Evolutionary conservation across 495 filamentous ascomycete species (phyloP), one percentile per base, ranked within the genome.

Genomic region (Bacidia rubella): DNA sequence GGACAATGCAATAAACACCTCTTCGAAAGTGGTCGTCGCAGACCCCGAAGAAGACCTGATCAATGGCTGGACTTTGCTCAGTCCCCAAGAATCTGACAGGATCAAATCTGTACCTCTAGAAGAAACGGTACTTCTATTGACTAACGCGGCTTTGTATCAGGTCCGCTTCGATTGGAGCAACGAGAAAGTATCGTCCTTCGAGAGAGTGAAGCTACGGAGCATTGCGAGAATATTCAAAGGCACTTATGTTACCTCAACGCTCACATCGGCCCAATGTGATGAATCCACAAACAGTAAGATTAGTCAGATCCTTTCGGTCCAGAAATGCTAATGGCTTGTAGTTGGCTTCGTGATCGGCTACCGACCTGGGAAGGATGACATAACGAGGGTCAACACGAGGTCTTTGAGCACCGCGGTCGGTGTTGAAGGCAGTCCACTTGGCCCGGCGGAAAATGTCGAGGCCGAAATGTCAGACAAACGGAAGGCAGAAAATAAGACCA

Each of bases 141-240:
- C 90, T 3, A 82, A 94, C 50, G 70, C 72, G 4, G 89, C 87
- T 1, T 64, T 96, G 4, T 98, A 96, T 60, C 78, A 81, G 45
- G 93, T 89, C 61, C 77, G 84, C 17, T 90, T 96, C 57, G 89
- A 96, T 66, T 95, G 87, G 85, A 82, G 83, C 54, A 77, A 86
- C 3, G 90, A 95, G 69, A 96, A 95, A 66, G 86, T 96, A 0
- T 77, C 81, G 0, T 86, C 82, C 0, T 96, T 95, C 59, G 87
- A 94, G 65, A 73, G 90, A n/a, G 81, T 95, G 11, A 81, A 83
- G 51, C 71, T 96, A 26, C 74, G 76, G 5, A 81, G 84, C 46
- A 67, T 97, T 24, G 69, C 70, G 0, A 72, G 74, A 42, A 80
- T 98, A 44, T 76, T 77, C 51, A 77, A 82, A 54, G 92, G 90